Conservation (phyloP, 768 basidiomycete genomes). For the Hypholoma sublateritium region DNA sequence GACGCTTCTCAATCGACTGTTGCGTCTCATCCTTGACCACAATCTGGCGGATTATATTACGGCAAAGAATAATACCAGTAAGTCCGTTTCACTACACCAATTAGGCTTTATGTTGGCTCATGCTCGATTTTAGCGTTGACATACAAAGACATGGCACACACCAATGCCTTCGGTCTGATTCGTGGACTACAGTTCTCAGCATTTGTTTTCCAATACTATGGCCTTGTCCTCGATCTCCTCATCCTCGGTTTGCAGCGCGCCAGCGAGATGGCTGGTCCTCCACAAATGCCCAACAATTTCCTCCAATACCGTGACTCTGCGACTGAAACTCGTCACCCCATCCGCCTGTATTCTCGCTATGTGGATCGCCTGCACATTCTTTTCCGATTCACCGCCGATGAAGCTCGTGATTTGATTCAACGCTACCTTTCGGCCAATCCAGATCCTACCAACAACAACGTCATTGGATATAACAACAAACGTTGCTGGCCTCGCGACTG, state of each 20-base stretch:
- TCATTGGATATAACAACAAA: slow-evolving; percentile 99
- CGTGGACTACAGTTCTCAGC: slow-evolving; percentile 98
- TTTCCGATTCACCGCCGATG: slow-evolving; percentile 97
- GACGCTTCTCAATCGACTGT: slow-evolving; percentile 90
- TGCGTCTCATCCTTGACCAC: slow-evolving; percentile 96
- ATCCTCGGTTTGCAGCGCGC: slow-evolving; percentile 97
- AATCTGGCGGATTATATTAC: slow-evolving; percentile 99
- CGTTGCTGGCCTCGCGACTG: slow-evolving; percentile 99
- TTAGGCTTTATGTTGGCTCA: not conserved
- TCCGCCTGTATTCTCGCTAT: slow-evolving; percentile 95
- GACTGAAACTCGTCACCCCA: slow-evolving; percentile 97
- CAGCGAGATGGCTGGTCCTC: slow-evolving; percentile 98
- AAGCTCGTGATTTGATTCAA: slow-evolving; percentile 96
- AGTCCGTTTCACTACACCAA: slow-evolving; percentile 9
- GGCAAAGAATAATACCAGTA: slow-evolving; percentile 93
- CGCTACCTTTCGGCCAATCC: slow-evolving; percentile 97
- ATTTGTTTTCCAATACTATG: slow-evolving; percentile 99
- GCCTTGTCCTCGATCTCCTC: slow-evolving; percentile 90
- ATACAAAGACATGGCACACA: slow-evolving; percentile 98
- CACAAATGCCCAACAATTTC: slow-evolving; percentile 98
- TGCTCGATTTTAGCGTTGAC: slow-evolving; percentile 55
- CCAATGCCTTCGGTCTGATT: slow-evolving; percentile 95
- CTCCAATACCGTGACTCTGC: slow-evolving; percentile 93
- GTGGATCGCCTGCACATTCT: slow-evolving; percentile 94
- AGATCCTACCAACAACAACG: slow-evolving; percentile 98